Evolutionary conservation across 306 rosid species (phyloP).

Genomic region (Fragaria ananassa): DNA sequence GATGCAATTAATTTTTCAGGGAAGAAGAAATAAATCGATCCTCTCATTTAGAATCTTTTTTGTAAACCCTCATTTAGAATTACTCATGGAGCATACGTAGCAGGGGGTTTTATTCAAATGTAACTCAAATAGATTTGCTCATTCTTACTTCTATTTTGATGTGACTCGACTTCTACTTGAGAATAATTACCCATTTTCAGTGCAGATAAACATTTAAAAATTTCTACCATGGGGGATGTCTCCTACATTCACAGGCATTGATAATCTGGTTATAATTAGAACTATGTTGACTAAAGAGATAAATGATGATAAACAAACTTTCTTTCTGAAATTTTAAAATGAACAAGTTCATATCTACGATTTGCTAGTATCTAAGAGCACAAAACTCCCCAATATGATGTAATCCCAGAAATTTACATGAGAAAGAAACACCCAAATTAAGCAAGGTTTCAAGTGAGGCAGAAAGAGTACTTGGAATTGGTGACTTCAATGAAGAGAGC

Average conservation of each 20-base stretch:
- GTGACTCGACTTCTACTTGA: background rate
- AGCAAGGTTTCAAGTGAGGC: background rate
- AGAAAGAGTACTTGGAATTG: constrained; percentile 61
- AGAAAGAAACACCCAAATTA: background rate
- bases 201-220: background rate
- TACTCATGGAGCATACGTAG: background rate
- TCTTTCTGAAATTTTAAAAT: background rate
- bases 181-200: background rate
- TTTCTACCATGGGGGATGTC: background rate
- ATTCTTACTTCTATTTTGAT: background rate
- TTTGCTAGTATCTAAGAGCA: background rate
- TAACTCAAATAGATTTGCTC: background rate
- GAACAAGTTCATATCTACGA: background rate
- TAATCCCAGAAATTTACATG: background rate
- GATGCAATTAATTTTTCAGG: background rate
- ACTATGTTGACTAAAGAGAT: background rate
- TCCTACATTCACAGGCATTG: background rate
- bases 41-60: background rate
- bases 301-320: background rate
- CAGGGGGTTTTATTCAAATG: background rate
- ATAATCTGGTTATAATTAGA: background rate
- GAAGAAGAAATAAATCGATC: background rate
- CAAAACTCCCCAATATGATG: background rate
- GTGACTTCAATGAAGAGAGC: constrained; percentile 70
- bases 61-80: background rate